Base-by-base conservation (phyloP, 345 rosid species). In the Pugionium cornutum region DNA sequence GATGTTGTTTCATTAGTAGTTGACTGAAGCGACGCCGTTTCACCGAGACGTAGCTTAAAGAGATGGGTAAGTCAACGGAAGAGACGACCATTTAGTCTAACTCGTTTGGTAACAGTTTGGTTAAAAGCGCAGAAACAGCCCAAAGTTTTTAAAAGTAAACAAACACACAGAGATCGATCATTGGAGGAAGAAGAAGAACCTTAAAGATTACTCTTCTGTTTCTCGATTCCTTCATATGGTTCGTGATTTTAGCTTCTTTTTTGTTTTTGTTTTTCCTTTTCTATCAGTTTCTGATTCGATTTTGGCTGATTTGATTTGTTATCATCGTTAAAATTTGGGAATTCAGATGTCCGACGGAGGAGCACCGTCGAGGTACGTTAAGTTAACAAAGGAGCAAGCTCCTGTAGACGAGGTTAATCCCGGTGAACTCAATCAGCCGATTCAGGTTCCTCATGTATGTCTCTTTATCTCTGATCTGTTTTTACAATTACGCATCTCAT, bases 381-480 rank as follows among this genome's bases (percentile, higher is more conserved):
- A 92, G 78, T 57, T 92, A 53, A 86, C 78, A 0, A 89, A 89
- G 67, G 98, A 87, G 18, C 98, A 89, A 69, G 80, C 75, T 11
- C 88, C 82, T 4, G 32, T 77, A 28, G 91, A 89, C 69, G 91
- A 92, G 62, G 84, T 89, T 54, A 86, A 73, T 78, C 91, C 99
- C 44, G 99, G 99, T 3, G 99, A 92, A 78, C 96, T 94, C 69
- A 94, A 90, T 81, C 99, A 86, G 75, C 99, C 99, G 4, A 84
- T 94, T 64, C 86, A 88, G 27, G 96, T 90, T 76, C 91, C 96
- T 76, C 99, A 94, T 84, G 97, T 94, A 48, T 53, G 51, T 45
- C 27, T 55, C 55, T 42, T 9, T 32, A 32, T 37, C 62, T 57
- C 37, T 49, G 59, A 56, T 63, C 57, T 42, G 3, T 2, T 70